Conservation (phyloP, 2,329 filamentous ascomycete species). For the Hypoxylon sp. region DNA sequence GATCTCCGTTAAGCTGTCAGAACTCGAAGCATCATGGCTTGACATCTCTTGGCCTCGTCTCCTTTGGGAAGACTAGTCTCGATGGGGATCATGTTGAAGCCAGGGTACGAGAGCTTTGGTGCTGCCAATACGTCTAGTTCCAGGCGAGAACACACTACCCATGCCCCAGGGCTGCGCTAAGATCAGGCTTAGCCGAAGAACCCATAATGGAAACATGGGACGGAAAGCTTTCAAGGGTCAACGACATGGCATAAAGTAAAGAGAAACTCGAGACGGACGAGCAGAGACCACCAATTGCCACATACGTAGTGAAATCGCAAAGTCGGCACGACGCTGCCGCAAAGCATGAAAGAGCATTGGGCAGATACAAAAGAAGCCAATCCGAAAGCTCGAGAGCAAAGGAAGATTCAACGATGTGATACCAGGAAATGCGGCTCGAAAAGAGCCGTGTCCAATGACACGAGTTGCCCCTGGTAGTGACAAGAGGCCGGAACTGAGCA, state of each 20-base stretch:
- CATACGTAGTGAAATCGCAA: conserved; percentile 1
- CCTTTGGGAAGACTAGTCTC: conserved; percentile 5
- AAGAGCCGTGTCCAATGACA: conserved; percentile 33
- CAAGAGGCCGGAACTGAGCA: conserved; percentile 29
- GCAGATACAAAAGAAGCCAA: conserved; percentile 23
- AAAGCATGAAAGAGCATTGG: conserved; percentile 22
- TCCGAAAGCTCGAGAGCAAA: conserved; percentile 4
- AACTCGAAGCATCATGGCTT: conserved; percentile 26
- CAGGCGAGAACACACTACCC: conserved; percentile 22
- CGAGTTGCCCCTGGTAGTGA: conserved; percentile 14
- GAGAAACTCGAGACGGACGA: conserved; percentile 32
- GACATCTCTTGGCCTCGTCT: conserved; percentile 28
- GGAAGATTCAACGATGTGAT: conserved; percentile 31
- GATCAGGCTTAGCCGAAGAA: conserved; percentile 12
- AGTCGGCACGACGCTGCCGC: conserved; percentile 30
- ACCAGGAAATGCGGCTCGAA: conserved; percentile 39
- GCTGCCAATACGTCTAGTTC: conserved; percentile 5
- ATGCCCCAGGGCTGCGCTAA: conserved; percentile 13
- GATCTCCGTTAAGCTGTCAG: conserved; percentile 28
- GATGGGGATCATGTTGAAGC: background rate
- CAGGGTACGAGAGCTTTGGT: background rate
- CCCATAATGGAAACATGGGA: conserved; percentile 22
- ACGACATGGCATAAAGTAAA: background rate
- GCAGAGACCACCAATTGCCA: conserved; percentile 8
- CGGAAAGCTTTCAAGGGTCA: conserved; percentile 12